Percentiles rank a stretch among this genome's conserved stretches.
Evolutionary conservation across 2,329 filamentous ascomycete species (phyloP).

Genomic region (Fusarium acutatum): DNA sequence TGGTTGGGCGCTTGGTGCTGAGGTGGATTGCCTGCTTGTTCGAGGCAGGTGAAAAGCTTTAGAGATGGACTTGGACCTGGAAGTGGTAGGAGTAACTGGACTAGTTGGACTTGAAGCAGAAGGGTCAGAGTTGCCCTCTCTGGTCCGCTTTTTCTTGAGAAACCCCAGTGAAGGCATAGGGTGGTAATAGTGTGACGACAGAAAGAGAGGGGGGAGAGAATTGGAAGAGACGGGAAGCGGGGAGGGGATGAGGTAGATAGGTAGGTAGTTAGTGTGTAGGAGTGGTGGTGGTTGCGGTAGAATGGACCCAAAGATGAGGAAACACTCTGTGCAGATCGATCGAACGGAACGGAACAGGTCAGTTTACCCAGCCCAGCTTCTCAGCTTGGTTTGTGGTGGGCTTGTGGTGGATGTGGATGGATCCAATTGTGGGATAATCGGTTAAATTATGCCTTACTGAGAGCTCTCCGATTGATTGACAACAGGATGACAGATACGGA

Average conservation of each 20-base stretch:
- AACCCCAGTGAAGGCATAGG: constrained; percentile 94
- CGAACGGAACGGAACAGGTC: constrained; percentile 15
- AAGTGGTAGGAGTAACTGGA: constrained; percentile 67
- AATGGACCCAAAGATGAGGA: constrained; percentile 32
- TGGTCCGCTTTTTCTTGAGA: constrained; percentile 98
- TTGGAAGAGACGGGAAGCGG: constrained; percentile 14
- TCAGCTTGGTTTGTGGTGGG: constrained; percentile 28
- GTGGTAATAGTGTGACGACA: constrained; percentile 33
- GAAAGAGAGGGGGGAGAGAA: constrained; percentile 23
- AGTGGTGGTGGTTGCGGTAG: constrained; percentile 18
- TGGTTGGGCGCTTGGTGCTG: constrained; percentile 33
- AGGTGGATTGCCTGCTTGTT: constrained; percentile 46
- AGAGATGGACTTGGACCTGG: constrained; percentile 52
- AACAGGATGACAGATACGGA: not conserved
- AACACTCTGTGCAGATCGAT: constrained; percentile 39
- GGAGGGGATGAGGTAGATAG: constrained; percentile 26
- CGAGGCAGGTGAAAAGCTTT: constrained; percentile 58
- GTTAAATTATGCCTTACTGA: not conserved
- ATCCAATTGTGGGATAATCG: constrained; percentile 14
- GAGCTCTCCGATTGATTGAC: not conserved
- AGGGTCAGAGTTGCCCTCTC: constrained; percentile 80
- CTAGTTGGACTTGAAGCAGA: constrained; percentile 72
- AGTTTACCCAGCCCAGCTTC: constrained; percentile 15
- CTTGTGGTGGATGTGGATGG: not conserved
- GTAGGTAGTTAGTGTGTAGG: not conserved